Base-by-base conservation (phyloP, 257 asterid genomes). In the Forsythia viridissima region DNA sequence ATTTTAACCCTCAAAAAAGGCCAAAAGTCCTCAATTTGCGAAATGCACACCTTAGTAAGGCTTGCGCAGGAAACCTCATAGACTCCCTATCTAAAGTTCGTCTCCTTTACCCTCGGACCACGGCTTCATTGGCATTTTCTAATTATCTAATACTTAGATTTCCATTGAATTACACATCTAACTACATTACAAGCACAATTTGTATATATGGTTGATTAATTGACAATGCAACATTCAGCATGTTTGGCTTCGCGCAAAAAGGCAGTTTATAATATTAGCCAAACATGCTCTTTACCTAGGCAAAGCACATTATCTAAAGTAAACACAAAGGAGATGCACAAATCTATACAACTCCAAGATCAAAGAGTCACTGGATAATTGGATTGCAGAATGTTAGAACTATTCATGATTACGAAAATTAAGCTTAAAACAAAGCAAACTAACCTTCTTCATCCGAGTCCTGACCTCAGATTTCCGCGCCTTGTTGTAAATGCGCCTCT, bases 381-480 rank as follows among this genome's bases (percentile, higher is more conserved):
- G 72, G 3, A 20, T 15, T 20, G 16, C 48, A 13, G 39, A 71
- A 42, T 24, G 43, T 15, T 37, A 0, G 15, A 77, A 63, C 8
- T n/a, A 82, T 36, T 20, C 30, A 57, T 11, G 4, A 3, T 2
- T n/a, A 41, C 61, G 2, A 7, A 76, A 59, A 55, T 4, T 6
- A 42, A 75, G 12, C 6, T 43, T 36, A 16, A 67, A 69, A 13
- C 20, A 71, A 63, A 30, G 18, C 52, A 6, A 79, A 66, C 74
- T 70, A 66, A 92, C 99, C 93, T 92, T 96, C 88, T 86, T 96
- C 96, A 96, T 96, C 40, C 99, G 90, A 79, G 99, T 96, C 84
- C 82, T 90, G 52, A 91, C 69, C 77, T 96, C 99, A 52, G 99
- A 96, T 80, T 93, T 93, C 71, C 73, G 72, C 6, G 94, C 86